Evolutionary conservation across 768 basidiomycete species (phyloP).

Genomic region (Amyloporia xantha): DNA sequence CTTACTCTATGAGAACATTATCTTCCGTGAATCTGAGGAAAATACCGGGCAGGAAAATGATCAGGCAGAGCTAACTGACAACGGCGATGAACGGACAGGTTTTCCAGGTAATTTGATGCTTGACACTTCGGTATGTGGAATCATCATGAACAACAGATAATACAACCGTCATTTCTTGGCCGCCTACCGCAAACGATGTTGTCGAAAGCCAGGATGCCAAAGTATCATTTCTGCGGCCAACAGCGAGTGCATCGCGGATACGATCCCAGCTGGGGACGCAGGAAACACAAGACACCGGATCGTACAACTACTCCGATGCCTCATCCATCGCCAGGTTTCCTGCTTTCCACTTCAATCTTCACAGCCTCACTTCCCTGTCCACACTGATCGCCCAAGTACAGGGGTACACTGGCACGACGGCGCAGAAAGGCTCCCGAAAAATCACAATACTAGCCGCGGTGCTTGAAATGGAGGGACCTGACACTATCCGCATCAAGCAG

Average conservation of each 20-base stretch:
- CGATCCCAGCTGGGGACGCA: slow-evolving; percentile 21
- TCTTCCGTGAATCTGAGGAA: slow-evolving; percentile 47
- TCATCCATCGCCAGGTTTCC: slow-evolving; percentile 74
- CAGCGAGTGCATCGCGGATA: slow-evolving; percentile 8
- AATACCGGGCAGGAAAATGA: slow-evolving; percentile 24
- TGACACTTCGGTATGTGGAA: no score
- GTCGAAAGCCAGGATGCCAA: slow-evolving; percentile 4
- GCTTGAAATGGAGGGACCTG: slow-evolving; percentile 74
- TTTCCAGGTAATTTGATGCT: slow-evolving; percentile 2
- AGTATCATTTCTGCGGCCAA: slow-evolving; percentile 17
- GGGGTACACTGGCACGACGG: slow-evolving; percentile 9
- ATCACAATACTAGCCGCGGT: slow-evolving; percentile 56
- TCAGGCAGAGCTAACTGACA: slow-evolving; percentile 10
- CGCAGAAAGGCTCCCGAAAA: slow-evolving; percentile 37
- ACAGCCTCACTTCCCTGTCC: slow-evolving; percentile 48
- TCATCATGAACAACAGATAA: slow-evolving; percentile 12
- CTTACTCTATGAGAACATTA: slow-evolving; percentile 60
- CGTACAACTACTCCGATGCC: slow-evolving; percentile 53
- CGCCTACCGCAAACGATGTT: slow-evolving; percentile 33
- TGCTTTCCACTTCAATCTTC: slow-evolving; percentile 64
- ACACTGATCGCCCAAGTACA: slow-evolving; percentile 19
- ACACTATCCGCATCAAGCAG: slow-evolving; percentile 58
- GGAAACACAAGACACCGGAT: slow-evolving; percentile 42
- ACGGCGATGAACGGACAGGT: slow-evolving; percentile 1
- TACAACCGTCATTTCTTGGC: slow-evolving; percentile 54